Base-by-base conservation (phyloP, 2,329 filamentous ascomycete species). In the Penicillium sp. region DNA sequence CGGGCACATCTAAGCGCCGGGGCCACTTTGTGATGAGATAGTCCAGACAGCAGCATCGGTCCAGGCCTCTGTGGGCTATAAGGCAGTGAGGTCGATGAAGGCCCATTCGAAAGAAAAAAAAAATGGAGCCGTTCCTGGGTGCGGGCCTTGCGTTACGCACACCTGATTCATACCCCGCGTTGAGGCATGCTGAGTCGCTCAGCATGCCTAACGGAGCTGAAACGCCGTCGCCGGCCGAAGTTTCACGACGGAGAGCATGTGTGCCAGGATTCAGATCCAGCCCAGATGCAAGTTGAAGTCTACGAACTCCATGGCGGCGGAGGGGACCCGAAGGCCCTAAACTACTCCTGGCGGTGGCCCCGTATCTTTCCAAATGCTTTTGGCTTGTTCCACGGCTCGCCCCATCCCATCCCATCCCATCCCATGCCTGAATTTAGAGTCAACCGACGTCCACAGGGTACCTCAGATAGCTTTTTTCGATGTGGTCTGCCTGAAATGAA, bases 351-450 rank as follows among this genome's bases (percentile, higher is more conserved):
- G 54, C 40, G 46, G 23, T 40, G n/a, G 37, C 32, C 42, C 53
- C 44, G 43, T 55, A 42, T 49, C 26, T 45, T 56, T 39, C 51
- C 27, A 52, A 26, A 49, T 23, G 27, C 18, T 18, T 49, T 48
- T 32, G 26, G 39, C n/a, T 39, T 44, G 43, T 54, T 49, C 59
- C 57, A 54, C 50, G 49, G 56, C n/a, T n/a, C n/a, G n/a, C n/a
- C n/a, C n/a, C n/a, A n/a, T n/a, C n/a, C n/a, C n/a, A n/a, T n/a
- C n/a, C n/a, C n/a, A n/a, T n/a, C n/a, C n/a, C n/a, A 46, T 49
- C 40, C 24, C 8, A 42, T 12, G 18, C 20, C 34, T 34, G 43
- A 18, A 49, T n/a, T 39, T 45, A 9, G 10, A 24, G 42, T 24
- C 23, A 29, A 46, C 41, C 41, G 32, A 45, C 39, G 13, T 12